Percentiles rank a stretch among this genome's conserved stretches.
Evolutionary conservation across 2,329 filamentous ascomycete species (phyloP).

Genomic region (Triangularia setosa): DNA sequence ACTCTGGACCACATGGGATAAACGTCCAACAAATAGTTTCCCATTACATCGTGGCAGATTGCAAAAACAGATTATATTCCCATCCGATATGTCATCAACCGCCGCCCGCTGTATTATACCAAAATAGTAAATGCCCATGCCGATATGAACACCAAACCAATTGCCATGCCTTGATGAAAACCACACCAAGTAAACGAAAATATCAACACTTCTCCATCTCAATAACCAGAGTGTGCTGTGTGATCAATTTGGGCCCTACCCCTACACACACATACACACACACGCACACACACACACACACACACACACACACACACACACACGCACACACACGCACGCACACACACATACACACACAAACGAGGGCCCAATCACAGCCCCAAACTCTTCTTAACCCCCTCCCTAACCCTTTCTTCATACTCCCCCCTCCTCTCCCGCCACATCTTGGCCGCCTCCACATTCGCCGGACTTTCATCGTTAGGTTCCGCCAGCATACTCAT

Average conservation of each 20-base stretch:
- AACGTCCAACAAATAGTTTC: too few species aligned
- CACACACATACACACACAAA: too few species aligned
- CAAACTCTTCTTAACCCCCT: slow-evolving; percentile 74
- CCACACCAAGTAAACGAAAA: background rate
- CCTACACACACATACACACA: too few species aligned
- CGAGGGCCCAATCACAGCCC: slow-evolving; percentile 52
- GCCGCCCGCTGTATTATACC: background rate
- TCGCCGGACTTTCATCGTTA: slow-evolving; percentile 94
- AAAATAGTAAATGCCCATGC: background rate
- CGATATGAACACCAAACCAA: background rate
- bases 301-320: too few species aligned
- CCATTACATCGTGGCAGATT: background rate
- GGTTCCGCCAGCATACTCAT: slow-evolving; percentile 99
- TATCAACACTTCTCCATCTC: background rate
- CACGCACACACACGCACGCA: too few species aligned
- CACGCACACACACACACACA: too few species aligned
- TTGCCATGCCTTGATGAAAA: background rate
- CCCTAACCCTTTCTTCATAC: slow-evolving; percentile 82
- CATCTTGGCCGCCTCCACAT: slow-evolving; percentile 94
- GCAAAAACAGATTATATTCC: background rate
- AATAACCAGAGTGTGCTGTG: too few species aligned
- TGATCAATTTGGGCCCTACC: too few species aligned
- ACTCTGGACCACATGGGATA: background rate
- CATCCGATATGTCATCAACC: background rate
- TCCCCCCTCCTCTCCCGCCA: slow-evolving; percentile 81